Base-by-base conservation (phyloP, 208 protist species). In the Vickermania ingenoplastis region DNA sequence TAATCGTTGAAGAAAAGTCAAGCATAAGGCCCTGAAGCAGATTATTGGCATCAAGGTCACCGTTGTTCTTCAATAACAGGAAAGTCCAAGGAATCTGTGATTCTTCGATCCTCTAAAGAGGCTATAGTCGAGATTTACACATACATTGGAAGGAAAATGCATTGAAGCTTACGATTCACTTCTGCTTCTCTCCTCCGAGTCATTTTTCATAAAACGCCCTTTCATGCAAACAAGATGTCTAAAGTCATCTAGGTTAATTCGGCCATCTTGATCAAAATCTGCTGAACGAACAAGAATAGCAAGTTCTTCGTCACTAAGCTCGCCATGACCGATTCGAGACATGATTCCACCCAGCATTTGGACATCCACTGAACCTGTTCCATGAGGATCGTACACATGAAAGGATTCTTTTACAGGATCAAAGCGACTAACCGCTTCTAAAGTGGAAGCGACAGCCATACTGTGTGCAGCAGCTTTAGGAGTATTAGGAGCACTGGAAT, bases 211-310 rank as follows among this genome's bases (percentile, higher is more conserved):
- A 29, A 81, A 74, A 41, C 76, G 68, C 3, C 65, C 81, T 60
- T 83, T 82, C 62, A 92, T 91, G 50, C 72, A 77, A 14, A 96
- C 73, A 28, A 97, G 77, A 5, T 75, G 79, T 1, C 82, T 57
- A 55, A 97, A 97, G 68, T 97, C 93, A 22, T 95, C 80, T 0
- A 97, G 62, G 27, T 73, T 89, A 45, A 97, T 95, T 41, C 85
- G 88, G 3, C 93, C 93, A 75, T 97, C 93, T 14, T 77, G 75
- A 63, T 97, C 92, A 36, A 94, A 89, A 63, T 97, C 94, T 1
- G 94, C 92, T n/a, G 91, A 93, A 23, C 81, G 69, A 22, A 97
- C 79, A 41, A 97, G 69, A 31, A 97, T 63, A 31, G 74, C 62
- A 59, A 96, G 50, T 57, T 97, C 91, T 59, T 96, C 86, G 5